Evolutionary conservation across 345 rosid species (phyloP).

Genomic region (Brassica rapa): DNA sequence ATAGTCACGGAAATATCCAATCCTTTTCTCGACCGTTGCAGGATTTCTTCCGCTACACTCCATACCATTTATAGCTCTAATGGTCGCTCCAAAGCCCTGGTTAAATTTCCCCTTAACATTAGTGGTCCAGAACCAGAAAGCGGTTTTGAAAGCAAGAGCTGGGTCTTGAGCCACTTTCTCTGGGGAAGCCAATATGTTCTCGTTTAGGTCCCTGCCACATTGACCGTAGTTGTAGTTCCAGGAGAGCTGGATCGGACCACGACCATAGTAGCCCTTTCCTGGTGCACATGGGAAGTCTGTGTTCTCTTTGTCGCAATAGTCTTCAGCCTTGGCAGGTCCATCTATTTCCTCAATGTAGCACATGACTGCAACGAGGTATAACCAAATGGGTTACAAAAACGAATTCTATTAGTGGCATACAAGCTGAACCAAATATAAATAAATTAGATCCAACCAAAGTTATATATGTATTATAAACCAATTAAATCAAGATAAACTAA

Average conservation of each 20-base stretch:
- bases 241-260: slow-evolving; percentile 65
- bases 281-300: slow-evolving; percentile 55
- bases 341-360: slow-evolving; percentile 58
- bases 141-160: slow-evolving; percentile 57
- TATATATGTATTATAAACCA: too few species aligned
- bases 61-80: slow-evolving; percentile 53
- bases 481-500: too few species aligned
- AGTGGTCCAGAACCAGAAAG: slow-evolving; percentile 72
- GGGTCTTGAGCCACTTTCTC: slow-evolving; percentile 64
- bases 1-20: slow-evolving; percentile 50
- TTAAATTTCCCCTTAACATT: slow-evolving; percentile 41
- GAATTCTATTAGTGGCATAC: background rate
- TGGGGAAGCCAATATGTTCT: slow-evolving; percentile 53
- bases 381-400: slow-evolving; percentile 7
- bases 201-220: slow-evolving; percentile 50
- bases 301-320: slow-evolving; percentile 46
- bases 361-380: slow-evolving; percentile 42
- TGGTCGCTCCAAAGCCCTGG: slow-evolving; percentile 71
- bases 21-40: slow-evolving; percentile 39
- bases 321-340: slow-evolving; percentile 38
- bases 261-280: slow-evolving; percentile 57
- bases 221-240: slow-evolving; percentile 65
- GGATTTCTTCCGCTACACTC: slow-evolving; percentile 54
- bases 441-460: too few species aligned
- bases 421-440: too few species aligned